Base-by-base conservation (phyloP, 176 grass and related monocot genomes). In the Oryza longistaminata region DNA sequence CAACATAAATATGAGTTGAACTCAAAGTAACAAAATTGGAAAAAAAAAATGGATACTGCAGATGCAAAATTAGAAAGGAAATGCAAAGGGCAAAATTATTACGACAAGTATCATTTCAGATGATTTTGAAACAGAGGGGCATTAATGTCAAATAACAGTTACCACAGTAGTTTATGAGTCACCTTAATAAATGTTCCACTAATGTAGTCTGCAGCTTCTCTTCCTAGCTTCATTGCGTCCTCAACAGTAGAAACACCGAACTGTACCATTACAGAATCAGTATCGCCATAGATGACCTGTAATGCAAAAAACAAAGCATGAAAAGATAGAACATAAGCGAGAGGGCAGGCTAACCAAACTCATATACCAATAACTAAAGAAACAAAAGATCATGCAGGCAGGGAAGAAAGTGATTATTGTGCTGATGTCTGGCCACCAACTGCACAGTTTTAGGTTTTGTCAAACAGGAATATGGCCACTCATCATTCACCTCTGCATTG, bases 241-340 rank as follows among this genome's bases (percentile, higher is more conserved):
- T 94, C 83, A 17, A 99, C 96, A 2, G 87, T 88, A 83, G 93
- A 85, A 81, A 80, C 96, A 66, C 96, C 96, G 83, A 99, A 99
- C 82, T 96, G 93, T 78, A 96, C 96, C 96, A 99, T 99, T 82
- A 99, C 93, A 79, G 93, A 99, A 86, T 99, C 93, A 25, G 93
- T 96, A 83, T 99, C 96, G 87, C 96, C 96, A 45, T 98, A 98
- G 66, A 98, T 82, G 81, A 98, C 87, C 96, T 98, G 90, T 44
- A 27, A 85, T 81, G 55, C 85, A 68, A 75, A 88, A 53, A 49
- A 66, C 37, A 53, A 45, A 67, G 60, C 24, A 19, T 24, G 11
- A 76, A 64, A 45, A 49, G 73, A 74, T 29, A 42, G n/a, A 73
- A 82, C 21, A 71, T 88, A 40, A 27, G 35, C 12, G 19, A 42